Evolutionary conservation across 2,329 filamentous ascomycete genomes (phyloP), one percentile per base, ranked within the genome.

Genomic region (Dactylellina haptotyla): DNA sequence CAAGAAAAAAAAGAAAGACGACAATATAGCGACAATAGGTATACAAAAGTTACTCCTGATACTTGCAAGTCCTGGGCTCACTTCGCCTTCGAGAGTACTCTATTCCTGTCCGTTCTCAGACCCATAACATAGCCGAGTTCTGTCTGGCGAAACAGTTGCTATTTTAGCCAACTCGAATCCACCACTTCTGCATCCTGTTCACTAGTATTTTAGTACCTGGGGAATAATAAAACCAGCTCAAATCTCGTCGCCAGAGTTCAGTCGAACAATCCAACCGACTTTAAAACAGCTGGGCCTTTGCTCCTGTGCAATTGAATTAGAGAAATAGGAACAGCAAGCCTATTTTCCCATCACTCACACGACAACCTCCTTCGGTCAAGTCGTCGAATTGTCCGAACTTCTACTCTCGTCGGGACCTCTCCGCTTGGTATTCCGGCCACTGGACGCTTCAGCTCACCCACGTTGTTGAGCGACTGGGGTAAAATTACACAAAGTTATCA

Each of bases 401-500:
- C 46, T 45, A 18, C 45, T 58, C 41, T 63, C 45, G 53, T 73
- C 69, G 69, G 69, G 66, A 43, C 56, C 53, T 73, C 46, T 66
- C 69, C 69, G 69, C 30, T 39, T 56, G 30, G 56, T 61, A 32
- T 45, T 43, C 69, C 69, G 69, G 69, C 54, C 18, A 61, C 48
- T 53, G 69, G 61, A 73, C 69, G 69, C 69, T 61, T 26, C 28
- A 54, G 34, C 39, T 53, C 45, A 20, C 61, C 39, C 53, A 73
- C 59, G 53, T 61, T 66, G 46, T 65, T 61, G 69, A 66, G 61
- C 30, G 53, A 62, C 54, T 48, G 59, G 41, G 30, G 41, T 59
- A 39, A 64, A 59, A 72, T 72, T 66, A 66, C 69, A 73, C 61
- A 66, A 57, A 37, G 30, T 32, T 28, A 73, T 73, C 69, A 73